Percentiles rank a stretch among this genome's conserved stretches.
Conservation (phyloP, 257 asterid genomes). For the Fraxinus anomala region DNA sequence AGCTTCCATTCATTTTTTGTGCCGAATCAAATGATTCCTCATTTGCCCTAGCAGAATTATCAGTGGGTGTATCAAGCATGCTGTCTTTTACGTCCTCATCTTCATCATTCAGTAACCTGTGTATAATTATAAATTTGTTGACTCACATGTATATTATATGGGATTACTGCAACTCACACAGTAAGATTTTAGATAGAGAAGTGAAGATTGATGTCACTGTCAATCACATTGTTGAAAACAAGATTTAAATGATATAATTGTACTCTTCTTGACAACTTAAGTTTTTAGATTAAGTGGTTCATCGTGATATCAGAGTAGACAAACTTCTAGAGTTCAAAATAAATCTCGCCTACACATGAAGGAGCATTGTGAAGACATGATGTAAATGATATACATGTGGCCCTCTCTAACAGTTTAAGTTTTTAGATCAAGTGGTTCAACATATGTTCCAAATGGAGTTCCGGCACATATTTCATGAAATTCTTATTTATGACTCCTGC, state of each 20-base stretch:
- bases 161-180: slow-evolving; percentile 14
- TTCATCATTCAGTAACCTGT: slow-evolving; percentile 68
- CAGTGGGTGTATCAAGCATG: slow-evolving; percentile 55
- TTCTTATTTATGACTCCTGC: not conserved
- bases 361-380: not conserved
- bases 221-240: slow-evolving; percentile 6
- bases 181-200: slow-evolving; percentile 13
- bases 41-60: slow-evolving; percentile 32
- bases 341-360: not conserved
- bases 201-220: slow-evolving; percentile 3
- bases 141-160: slow-evolving; percentile 7
- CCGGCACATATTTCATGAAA: not conserved
- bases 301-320: too few relatives aligned
- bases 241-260: not conserved
- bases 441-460: not conserved
- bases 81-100: slow-evolving; percentile 54
- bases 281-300: not conserved
- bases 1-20: slow-evolving; percentile 56
- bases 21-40: slow-evolving; percentile 52
- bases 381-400: too few relatives aligned
- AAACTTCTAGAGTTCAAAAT: too few relatives aligned
- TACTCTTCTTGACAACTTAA: not conserved
- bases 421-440: not conserved
- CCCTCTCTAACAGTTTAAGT: not conserved
- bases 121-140: slow-evolving; percentile 22